Evolutionary conservation across 176 grass and related monocot species (phyloP).

Genomic region (Lolium multiflorum): DNA sequence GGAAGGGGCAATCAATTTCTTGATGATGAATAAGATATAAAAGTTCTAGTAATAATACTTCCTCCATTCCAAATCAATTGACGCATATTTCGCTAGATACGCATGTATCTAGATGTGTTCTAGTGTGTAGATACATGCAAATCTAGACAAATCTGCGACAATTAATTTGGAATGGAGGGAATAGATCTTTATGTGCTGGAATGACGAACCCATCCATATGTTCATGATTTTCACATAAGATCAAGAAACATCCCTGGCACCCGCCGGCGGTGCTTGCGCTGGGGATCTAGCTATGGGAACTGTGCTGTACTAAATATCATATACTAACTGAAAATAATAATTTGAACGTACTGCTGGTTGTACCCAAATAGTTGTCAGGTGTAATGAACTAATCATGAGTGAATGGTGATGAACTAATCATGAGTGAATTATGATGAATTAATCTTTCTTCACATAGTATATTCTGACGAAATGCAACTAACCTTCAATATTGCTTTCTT

Average conservation of each 20-base stretch:
- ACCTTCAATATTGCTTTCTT: background rate
- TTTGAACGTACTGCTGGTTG: background rate
- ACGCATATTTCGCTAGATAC: too few species aligned
- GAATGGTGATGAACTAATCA: background rate
- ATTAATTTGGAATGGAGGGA: background rate
- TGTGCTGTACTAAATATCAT: background rate
- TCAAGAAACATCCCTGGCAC: background rate
- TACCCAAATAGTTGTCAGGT: background rate
- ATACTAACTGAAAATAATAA: background rate
- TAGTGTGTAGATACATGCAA: too few species aligned
- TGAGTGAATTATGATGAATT: background rate
- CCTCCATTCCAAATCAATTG: too few species aligned
- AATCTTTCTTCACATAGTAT: conserved; percentile 8
- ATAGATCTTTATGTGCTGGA: background rate
- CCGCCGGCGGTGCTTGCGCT: background rate
- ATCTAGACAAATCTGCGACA: too few species aligned
- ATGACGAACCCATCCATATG: background rate
- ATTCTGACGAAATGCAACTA: conserved; percentile 29
- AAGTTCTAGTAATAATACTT: background rate
- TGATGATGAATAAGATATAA: conserved; percentile 20
- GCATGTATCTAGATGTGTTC: too few species aligned
- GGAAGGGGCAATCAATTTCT: background rate
- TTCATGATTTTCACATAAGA: background rate
- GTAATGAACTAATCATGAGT: conserved; percentile 8
- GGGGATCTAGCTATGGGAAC: background rate